Evolutionary conservation across 345 rosid species (phyloP), one percentile per base, ranked within the genome.

Genomic region (Heritiera littoralis): DNA sequence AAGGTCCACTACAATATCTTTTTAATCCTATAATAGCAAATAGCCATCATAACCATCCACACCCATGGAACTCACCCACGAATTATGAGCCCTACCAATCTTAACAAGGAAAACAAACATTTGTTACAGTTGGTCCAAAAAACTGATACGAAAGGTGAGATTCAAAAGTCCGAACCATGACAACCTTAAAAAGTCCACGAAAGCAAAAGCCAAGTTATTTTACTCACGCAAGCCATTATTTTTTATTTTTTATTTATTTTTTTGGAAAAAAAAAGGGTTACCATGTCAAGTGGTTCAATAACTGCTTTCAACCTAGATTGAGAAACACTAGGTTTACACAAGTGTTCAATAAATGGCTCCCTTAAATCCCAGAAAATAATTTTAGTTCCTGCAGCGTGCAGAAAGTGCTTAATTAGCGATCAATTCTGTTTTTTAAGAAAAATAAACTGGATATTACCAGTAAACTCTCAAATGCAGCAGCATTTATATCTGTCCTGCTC

Each of bases 281-380:
- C 98, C 52, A 59, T 52, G 80, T 95, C 98, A 77, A 95, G 97
- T 8, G 89, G 88, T 84, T 93, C 98, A 60, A 93, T 86, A 63
- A 93, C 61, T 72, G 87, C 88, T 88, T 93, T 98, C 88, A 95
- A 76, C 85, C 98, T 86, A n/a, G 90, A 87, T 59, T 89, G 94
- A 61, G 91, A 81, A 80, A 91, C 95, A 71, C 80, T 90, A 49
- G 94, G 92, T 85, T 88, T 93, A 80, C 93, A 95, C 78, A 95
- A 74, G 79, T 92, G 82, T 72, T 95, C 94, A 40, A 95, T 88
- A 84, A 95, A 88, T 64, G 92, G 89, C 80, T 90, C 98, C 89
- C 91, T 86, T 85, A 95, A 82, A 88, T 95, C 98, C 83, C 89
- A 95, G 87, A 95, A 95, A 80, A 95, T 82, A 78, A 93, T 91